Percentiles rank a stretch among this genome's conserved stretches.
phyloP scores from a whole-genome alignment of 1,284 basidiomycete species.

The Taiwanofungus camphoratus region DNA sequence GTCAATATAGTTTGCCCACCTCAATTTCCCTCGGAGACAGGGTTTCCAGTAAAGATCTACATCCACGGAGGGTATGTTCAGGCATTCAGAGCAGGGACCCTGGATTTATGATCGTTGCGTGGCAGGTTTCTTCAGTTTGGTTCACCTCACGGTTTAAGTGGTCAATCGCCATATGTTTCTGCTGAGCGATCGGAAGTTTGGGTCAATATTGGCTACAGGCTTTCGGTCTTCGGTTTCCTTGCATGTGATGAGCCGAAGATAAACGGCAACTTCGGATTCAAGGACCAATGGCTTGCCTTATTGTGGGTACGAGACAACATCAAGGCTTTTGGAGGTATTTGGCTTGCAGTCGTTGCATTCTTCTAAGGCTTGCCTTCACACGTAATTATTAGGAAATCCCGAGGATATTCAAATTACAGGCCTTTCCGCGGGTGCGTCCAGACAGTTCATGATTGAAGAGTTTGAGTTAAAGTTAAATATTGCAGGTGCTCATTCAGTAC shows the following conservation, averaged over 20 bases:
- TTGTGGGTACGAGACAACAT: slow-evolving; percentile 61
- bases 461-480: neutral
- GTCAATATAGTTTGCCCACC: slow-evolving; percentile 67
- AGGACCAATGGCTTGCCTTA: slow-evolving; percentile 66
- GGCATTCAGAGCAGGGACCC: neutral
- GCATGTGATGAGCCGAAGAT: slow-evolving; percentile 55
- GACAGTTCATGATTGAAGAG: neutral
- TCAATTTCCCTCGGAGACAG: slow-evolving; percentile 38
- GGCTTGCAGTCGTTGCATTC: neutral
- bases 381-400: slow-evolving; percentile 41
- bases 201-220: slow-evolving; percentile 67
- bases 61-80: slow-evolving; percentile 62
- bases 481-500: slow-evolving; percentile 66
- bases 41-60: slow-evolving; percentile 67
- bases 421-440: slow-evolving; percentile 54
- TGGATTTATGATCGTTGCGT: neutral
- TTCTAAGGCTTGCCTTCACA: neutral
- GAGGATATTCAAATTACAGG: slow-evolving; percentile 58
- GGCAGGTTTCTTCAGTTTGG: slow-evolving; percentile 76
- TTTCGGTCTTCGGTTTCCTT: slow-evolving; percentile 72
- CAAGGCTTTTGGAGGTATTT: slow-evolving; percentile 48
- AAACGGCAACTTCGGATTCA: slow-evolving; percentile 73
- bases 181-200: slow-evolving; percentile 61
- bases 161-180: slow-evolving; percentile 63
- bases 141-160: slow-evolving; percentile 51